phyloP scores from a whole-genome alignment of 768 basidiomycete species.

The Termitomyces sp. region DNA sequence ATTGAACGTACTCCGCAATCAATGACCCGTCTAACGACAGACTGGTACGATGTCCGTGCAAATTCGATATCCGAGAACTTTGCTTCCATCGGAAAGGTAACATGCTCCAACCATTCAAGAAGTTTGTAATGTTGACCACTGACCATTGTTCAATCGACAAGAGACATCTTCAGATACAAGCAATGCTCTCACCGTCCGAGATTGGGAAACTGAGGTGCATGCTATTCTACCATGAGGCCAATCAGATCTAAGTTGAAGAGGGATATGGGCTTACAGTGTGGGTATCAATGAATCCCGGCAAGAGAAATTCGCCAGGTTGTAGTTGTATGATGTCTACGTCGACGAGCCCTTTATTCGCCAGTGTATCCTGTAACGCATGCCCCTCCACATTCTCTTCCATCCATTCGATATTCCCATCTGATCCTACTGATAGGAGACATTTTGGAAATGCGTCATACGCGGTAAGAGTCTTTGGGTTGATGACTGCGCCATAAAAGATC shows the following conservation, averaged over 20 bases:
- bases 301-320: conserved; percentile 60
- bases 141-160: conserved; percentile 7
- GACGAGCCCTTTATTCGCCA: conserved; percentile 48
- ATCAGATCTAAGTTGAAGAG: background rate
- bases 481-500: conserved; percentile 51
- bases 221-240: conserved; percentile 35
- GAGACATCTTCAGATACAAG: background rate
- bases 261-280: conserved; percentile 65
- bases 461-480: conserved; percentile 48
- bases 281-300: conserved; percentile 90
- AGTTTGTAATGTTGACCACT: conserved; percentile 87
- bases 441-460: conserved; percentile 44
- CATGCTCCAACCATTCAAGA: conserved; percentile 79
- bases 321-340: conserved; percentile 43
- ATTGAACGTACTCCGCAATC: conserved; percentile 64
- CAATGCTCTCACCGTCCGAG: conserved; percentile 48
- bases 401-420: conserved; percentile 61
- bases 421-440: conserved; percentile 53
- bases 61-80: conserved; percentile 69
- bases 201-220: conserved; percentile 80
- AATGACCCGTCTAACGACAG: conserved; percentile 69
- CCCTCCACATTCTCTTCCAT: conserved; percentile 56
- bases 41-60: conserved; percentile 64
- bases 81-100: conserved; percentile 88
- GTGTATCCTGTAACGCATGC: conserved; percentile 43